phyloP scores from a whole-genome alignment of 2,329 filamentous ascomycete genomes.

The Talaromyces sp. region DNA sequence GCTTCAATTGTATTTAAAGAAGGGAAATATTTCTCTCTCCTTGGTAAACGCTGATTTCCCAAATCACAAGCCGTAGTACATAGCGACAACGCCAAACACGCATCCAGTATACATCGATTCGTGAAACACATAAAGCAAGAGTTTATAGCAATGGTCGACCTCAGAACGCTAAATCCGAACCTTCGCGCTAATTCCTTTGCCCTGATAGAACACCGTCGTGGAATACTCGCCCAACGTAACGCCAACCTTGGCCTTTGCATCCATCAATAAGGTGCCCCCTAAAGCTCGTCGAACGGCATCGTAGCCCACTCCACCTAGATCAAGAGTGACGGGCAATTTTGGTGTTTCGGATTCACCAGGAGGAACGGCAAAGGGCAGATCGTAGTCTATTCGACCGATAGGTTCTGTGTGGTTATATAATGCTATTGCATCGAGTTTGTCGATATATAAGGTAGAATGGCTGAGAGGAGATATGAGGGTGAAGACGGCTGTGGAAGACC shows the following conservation, averaged over 20 bases:
- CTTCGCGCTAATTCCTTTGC: conserved; percentile 67
- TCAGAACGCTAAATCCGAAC: conserved; percentile 37
- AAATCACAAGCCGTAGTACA: not conserved
- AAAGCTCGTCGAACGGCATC: conserved; percentile 75
- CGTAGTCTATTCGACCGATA: conserved; percentile 73
- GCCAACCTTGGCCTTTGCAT: conserved; percentile 72
- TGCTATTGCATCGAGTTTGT: conserved; percentile 77
- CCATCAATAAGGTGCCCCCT: conserved; percentile 73
- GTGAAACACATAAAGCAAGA: not conserved
- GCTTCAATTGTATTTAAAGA: not conserved
- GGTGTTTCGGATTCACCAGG: conserved; percentile 72
- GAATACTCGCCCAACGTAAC: conserved; percentile 72
- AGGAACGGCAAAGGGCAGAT: conserved; percentile 69
- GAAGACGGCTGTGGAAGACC: conserved; percentile 84
- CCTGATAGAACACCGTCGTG: conserved; percentile 67
- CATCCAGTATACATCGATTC: not conserved
- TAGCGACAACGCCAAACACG: not conserved
- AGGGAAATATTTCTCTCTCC: not conserved
- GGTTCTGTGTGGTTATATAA: conserved; percentile 77
- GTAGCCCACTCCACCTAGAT: conserved; percentile 72
- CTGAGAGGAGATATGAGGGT: conserved; percentile 74
- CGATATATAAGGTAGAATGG: conserved; percentile 71
- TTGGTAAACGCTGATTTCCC: not conserved
- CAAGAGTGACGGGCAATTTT: conserved; percentile 77
- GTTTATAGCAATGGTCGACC: not conserved